A percentile compares a stretch with the other conserved stretches of the same genome.
Conservation (phyloP, 495 filamentous ascomycete species). For the Tirmania nivea region DNA sequence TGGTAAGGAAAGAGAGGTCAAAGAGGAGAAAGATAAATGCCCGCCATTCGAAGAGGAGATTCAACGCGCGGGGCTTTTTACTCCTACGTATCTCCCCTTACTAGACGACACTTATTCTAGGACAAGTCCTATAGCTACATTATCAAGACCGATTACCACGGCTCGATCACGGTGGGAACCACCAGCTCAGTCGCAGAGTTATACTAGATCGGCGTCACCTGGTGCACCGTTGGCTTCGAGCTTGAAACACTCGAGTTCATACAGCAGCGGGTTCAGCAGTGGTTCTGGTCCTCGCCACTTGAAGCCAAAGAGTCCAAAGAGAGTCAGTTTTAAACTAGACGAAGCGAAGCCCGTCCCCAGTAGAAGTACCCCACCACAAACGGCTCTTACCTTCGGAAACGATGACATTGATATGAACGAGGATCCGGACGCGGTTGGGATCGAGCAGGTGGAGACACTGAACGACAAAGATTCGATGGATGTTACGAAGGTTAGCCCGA, state of each 20-base stretch:
- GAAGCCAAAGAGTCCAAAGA: constrained; percentile 19
- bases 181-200: constrained; percentile 3
- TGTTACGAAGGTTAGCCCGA: background rate
- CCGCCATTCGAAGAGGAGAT: constrained; percentile 15
- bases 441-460: background rate
- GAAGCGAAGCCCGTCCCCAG: constrained; percentile 18
- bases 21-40: no score
- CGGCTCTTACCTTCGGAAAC: background rate
- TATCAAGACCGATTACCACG: background rate
- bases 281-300: constrained; percentile 2
- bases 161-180: constrained; percentile 1
- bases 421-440: background rate
- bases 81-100: constrained; percentile 16
- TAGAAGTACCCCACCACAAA: constrained; percentile 16
- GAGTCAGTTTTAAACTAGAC: constrained; percentile 19
- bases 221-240: constrained; percentile 16
- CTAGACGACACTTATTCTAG: constrained; percentile 8
- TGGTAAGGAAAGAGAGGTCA: no score
- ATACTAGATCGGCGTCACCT: constrained; percentile 6
- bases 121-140: background rate
- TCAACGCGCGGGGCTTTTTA: constrained; percentile 16
- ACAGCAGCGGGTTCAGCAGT: constrained; percentile 12
- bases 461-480: background rate
- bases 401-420: background rate
- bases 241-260: constrained; percentile 12